Evolutionary conservation across 1,139 yeast species (phyloP), one percentile per base, ranked within the genome.

Genomic region (Taiozyma sp.): DNA sequence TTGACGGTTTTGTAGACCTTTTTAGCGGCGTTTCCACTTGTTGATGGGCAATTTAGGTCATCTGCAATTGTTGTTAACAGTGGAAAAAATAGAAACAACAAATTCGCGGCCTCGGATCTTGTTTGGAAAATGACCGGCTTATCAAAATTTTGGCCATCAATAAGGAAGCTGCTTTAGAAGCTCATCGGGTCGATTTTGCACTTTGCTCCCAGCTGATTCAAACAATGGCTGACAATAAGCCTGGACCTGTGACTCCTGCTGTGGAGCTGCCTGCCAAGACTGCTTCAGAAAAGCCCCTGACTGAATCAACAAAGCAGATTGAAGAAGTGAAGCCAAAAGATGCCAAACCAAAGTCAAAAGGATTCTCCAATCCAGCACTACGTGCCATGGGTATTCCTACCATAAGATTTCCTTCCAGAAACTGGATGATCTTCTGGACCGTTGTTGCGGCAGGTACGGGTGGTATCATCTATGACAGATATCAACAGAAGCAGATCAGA

Each of bases 351-450:
- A 48, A 48, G 24, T 50, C 42, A 51, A 48, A 52, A 22, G 85
- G 83, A 34, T 87, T 81, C 75, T 71, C 84, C 16, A 91, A 91
- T 64, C 97, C 97, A 2, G 97, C 97, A 1, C 78, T 93, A 49
- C 72, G 81, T 59, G 88, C 88, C 63, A 80, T 93, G 88, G 99
- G 99, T 1, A 78, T 93, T 46, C 88, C 90, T 4, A 70, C 83
- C 28, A 62, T 89, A 34, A 78, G 85, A 40, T 69, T 95, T 22
- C 99, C 99, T 0, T 85, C 96, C 1, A 75, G 97, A 56, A 93
- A 91, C 71, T 91, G 98, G 99, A 69, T 81, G 74, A 88, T 90
- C 43, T 93, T 95, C 67, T 87, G 96, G 90, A 66, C 84, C 0
- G 81, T 87, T 10, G 66, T 87, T 2, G 81, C 84, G 0, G 70